Evolutionary conservation across 257 asterid species (phyloP).

Genomic region (Jaltomata sinuosa): DNA sequence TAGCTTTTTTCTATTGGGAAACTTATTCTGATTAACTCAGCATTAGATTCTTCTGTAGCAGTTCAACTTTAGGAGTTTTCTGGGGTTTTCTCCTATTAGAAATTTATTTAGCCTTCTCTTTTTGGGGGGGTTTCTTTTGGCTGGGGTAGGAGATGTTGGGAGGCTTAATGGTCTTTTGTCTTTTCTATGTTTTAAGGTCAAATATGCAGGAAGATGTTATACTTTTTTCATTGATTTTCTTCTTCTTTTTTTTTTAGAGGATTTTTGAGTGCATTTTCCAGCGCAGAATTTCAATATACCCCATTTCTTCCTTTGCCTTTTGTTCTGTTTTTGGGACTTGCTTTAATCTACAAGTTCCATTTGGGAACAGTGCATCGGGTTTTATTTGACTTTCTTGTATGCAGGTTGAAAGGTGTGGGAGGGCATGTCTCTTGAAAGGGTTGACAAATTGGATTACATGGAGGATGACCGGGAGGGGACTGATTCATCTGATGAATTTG

Average conservation of each 20-base stretch:
- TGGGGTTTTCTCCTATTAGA: background rate
- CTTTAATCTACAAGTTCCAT: background rate
- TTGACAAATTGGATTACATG: constrained; percentile 28
- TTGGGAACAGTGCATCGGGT: background rate
- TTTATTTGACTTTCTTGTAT: background rate
- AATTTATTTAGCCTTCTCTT: background rate
- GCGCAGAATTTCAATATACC: background rate
- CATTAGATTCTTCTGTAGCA: background rate
- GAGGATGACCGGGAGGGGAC: constrained; percentile 27
- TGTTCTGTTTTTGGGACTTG: background rate
- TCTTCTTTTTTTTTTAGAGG: background rate
- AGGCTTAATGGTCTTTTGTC: background rate
- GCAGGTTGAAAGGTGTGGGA: background rate
- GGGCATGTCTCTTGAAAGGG: constrained; percentile 23
- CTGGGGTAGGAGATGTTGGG: background rate
- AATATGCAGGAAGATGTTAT: background rate
- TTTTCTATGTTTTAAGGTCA: no score
- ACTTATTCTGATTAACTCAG: background rate
- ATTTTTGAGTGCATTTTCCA: background rate
- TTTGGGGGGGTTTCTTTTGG: background rate
- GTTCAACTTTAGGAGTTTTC: background rate
- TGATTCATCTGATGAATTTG: constrained; percentile 36
- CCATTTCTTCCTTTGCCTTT: background rate
- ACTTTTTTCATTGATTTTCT: background rate
- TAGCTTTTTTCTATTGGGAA: background rate